phyloP scores from a whole-genome alignment of 805 yeast genomes.

The Saccharomyces kudriavzevii region DNA sequence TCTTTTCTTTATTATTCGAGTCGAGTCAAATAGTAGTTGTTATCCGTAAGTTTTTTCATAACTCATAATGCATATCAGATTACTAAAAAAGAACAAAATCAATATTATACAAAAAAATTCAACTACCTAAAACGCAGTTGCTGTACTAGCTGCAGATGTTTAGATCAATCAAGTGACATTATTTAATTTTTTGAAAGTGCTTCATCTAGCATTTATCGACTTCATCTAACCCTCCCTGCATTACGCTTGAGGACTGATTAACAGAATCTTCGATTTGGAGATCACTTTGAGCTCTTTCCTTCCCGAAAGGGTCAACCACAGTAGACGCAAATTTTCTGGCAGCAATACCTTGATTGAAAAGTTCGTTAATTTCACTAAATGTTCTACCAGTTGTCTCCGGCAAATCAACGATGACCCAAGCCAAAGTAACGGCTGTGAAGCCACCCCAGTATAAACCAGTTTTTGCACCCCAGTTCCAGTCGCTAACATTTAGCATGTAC shows the following conservation, averaged over 20 bases:
- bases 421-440: slow-evolving; percentile 23
- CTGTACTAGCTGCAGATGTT: not conserved
- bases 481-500: slow-evolving; percentile 41
- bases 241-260: not conserved
- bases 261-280: not conserved
- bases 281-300: not conserved
- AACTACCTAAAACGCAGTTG: no score
- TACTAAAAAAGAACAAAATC: no score
- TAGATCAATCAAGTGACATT: not conserved
- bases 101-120: no score
- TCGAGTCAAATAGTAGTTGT: no score
- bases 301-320: slow-evolving; percentile 33
- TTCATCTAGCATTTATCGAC: not conserved
- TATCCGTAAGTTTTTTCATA: no score
- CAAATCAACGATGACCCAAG: slow-evolving; percentile 43
- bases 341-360: slow-evolving; percentile 38
- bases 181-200: no score
- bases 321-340: slow-evolving; percentile 40
- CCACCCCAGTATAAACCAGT: slow-evolving; percentile 42
- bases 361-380: slow-evolving; percentile 50
- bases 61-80: no score
- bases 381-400: slow-evolving; percentile 57
- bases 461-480: slow-evolving; percentile 41
- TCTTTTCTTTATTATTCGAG: no score
- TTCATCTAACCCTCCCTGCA: not conserved